Base-by-base conservation (phyloP, 1,284 basidiomycete species). In the Ganoderma multipileum region DNA sequence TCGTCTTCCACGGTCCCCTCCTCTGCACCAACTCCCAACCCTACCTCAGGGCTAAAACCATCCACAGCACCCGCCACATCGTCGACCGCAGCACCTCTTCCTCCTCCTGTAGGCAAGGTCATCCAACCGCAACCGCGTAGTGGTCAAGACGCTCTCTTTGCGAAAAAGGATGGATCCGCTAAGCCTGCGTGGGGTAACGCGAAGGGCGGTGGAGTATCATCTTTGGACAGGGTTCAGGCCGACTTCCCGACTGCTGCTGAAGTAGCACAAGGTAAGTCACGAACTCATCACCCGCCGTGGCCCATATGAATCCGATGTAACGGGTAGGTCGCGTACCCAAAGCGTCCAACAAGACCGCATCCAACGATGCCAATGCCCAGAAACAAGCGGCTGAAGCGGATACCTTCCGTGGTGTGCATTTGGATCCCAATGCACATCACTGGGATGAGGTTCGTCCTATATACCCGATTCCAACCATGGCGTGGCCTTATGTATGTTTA, bases 171-270 rank as follows among this genome's bases (percentile, higher is more conserved):
- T 68, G 66, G 76, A 28, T 67, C 77, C 2, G 77, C 74, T 36
- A 91, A 86, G 76, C 85, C 86, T 12, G 92, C 84, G 3, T 94
- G 92, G 92, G 87, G 88, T 16, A 88, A 84, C 76, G 70, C 88
- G 64, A 89, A 82, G 73, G 74, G 82, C 38, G 66, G 81, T 55
- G 71, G 76, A 23, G 54, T 78, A 52, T 66, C 83, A 54, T 70
- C 76, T 8, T 42, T 54, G 52, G 86, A 88, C 63, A 80, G 81
- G 60, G 79, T 81, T 26, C 79, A 83, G 44, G 85, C 79, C 69
- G 94, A 95, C 71, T 98, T 98, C 77, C 96, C 96, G 3, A 98
- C 96, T 4, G 95, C 96, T 61, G 95, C 94, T 60, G 96, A 98
- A 81, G 95, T 94, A 55, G 93, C 93, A 11, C 90, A 92, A 82